Conservation (phyloP, 2,329 filamentous ascomycete species). For the Gyromitra esculenta region DNA sequence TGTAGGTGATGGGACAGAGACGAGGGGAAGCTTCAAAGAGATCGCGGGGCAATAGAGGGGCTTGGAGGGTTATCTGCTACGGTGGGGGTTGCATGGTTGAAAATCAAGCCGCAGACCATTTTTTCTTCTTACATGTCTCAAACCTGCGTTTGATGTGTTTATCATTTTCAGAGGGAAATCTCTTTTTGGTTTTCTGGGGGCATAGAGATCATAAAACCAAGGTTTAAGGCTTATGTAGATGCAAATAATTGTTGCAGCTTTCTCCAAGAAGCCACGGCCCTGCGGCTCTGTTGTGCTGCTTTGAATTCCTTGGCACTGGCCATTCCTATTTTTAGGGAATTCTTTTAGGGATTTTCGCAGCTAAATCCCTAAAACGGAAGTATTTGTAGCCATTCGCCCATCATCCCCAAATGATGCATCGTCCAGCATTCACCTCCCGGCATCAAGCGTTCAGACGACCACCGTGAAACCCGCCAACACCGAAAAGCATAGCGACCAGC, state of each 20-base stretch:
- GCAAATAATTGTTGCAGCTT: not conserved
- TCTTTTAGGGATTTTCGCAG: not conserved
- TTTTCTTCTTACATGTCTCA: constrained; percentile 33
- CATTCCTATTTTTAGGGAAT: not conserved
- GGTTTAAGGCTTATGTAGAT: not conserved
- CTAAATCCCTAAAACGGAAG: constrained; percentile 27
- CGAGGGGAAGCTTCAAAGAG: constrained; percentile 38
- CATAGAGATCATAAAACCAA: not conserved
- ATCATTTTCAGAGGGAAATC: constrained; percentile 19
- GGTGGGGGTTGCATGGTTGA: constrained; percentile 28
- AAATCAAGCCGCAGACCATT: constrained; percentile 16
- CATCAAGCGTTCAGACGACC: constrained; percentile 48
- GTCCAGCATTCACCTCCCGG: constrained; percentile 44
- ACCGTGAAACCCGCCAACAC: constrained; percentile 49
- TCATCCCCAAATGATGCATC: constrained; percentile 44
- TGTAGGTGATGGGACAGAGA: constrained; percentile 22
- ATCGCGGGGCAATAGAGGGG: constrained; percentile 49
- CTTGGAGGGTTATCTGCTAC: constrained; percentile 34
- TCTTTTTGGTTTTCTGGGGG: not conserved
- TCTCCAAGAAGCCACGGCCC: not conserved
- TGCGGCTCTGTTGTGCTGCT: constrained; percentile 4
- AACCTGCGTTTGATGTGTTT: constrained; percentile 21
- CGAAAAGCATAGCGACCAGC: constrained; percentile 37
- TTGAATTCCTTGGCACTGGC: constrained; percentile 2
- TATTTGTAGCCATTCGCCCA: constrained; percentile 37